Evolutionary conservation across 2,329 filamentous ascomycete genomes (phyloP).

Genomic region (Phymatotrichopsis omnivora): DNA sequence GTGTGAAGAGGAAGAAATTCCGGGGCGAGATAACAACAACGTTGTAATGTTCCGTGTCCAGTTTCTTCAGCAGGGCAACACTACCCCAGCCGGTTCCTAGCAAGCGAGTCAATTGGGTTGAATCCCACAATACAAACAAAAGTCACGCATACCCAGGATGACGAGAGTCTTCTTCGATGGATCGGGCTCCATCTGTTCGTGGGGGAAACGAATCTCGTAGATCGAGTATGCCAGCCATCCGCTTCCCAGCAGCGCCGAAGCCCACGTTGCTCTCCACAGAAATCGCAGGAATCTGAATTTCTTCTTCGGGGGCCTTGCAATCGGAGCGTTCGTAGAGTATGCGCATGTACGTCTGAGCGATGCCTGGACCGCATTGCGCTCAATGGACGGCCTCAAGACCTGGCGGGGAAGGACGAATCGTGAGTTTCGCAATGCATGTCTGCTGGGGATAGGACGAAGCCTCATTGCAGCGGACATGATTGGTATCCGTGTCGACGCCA

Average conservation of each 20-base stretch:
- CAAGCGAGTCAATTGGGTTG: conserved; percentile 26
- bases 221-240: conserved; percentile 70
- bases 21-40: conserved; percentile 94
- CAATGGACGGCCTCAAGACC: conserved; percentile 15
- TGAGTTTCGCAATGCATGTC: conserved; percentile 14
- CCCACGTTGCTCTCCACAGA: conserved; percentile 72
- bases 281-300: conserved; percentile 64
- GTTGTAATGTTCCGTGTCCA: conserved; percentile 98
- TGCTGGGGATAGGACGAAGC: conserved; percentile 17
- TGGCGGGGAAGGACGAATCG: conserved; percentile 21
- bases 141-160: conserved; percentile 60
- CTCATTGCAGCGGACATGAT: conserved; percentile 21
- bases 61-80: conserved; percentile 92
- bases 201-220: conserved; percentile 71
- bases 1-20: conserved; percentile 99
- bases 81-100: conserved; percentile 92
- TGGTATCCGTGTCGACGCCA: background rate
- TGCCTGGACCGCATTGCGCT: conserved; percentile 12
- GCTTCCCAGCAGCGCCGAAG: conserved; percentile 58
- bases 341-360: conserved; percentile 18
- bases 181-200: conserved; percentile 67
- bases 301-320: conserved; percentile 36
- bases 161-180: conserved; percentile 94
- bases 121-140: background rate
- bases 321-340: conserved; percentile 8